Conservation (phyloP, 176 grass and related monocot species). For the Stipa capillata region DNA sequence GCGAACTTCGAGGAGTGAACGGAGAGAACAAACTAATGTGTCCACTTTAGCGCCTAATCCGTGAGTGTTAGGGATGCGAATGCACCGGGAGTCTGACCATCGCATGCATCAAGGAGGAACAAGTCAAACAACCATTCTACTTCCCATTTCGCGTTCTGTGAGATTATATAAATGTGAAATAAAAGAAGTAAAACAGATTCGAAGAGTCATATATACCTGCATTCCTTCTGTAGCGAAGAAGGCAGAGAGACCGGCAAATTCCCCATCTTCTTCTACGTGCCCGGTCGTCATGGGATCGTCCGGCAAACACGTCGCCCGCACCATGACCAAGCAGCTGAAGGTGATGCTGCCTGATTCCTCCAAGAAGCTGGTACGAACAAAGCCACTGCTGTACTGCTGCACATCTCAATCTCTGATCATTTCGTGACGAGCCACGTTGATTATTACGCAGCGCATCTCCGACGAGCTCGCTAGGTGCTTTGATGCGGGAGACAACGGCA, state of each 20-base stretch:
- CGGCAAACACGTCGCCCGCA: background rate
- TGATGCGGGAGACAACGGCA: background rate
- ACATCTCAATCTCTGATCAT: background rate
- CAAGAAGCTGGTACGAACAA: background rate
- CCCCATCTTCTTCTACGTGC: background rate
- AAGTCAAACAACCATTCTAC: too few species aligned
- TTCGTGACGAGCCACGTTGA: background rate
- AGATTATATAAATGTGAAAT: too few species aligned
- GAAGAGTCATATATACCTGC: too few species aligned
- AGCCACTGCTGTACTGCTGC: background rate
- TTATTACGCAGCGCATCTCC: constrained; percentile 1
- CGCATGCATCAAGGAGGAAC: too few species aligned
- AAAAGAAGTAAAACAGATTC: too few species aligned
- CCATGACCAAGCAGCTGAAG: background rate
- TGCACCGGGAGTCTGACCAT: too few species aligned
- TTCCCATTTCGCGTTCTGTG: too few species aligned
- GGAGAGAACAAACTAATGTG: too few species aligned
- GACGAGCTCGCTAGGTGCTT: constrained; percentile 11
- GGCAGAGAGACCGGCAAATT: background rate
- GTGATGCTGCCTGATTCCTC: background rate
- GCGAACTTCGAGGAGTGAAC: too few species aligned
- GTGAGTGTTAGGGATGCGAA: too few species aligned
- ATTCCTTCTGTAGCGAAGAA: too few species aligned
- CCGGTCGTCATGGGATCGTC: background rate
- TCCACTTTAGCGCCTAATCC: too few species aligned